Evolutionary conservation across 768 basidiomycete genomes (phyloP).

Genomic region (Tricholomella constricta): DNA sequence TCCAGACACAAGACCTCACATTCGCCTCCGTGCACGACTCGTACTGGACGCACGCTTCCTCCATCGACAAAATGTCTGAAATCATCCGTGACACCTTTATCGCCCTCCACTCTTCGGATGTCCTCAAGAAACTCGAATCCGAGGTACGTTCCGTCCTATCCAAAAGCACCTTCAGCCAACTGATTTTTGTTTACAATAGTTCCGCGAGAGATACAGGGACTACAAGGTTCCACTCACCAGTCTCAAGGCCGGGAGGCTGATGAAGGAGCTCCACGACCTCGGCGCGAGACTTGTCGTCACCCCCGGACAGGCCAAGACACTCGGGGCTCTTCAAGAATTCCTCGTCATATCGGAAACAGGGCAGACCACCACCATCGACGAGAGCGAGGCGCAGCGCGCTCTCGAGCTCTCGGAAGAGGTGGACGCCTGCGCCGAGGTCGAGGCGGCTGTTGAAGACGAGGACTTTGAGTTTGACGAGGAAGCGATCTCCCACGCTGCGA

Average conservation of each 20-base stretch:
- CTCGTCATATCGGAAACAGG: slow-evolving; percentile 40
- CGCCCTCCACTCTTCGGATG: slow-evolving; percentile 84
- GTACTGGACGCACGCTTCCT: slow-evolving; percentile 95
- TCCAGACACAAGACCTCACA: slow-evolving; percentile 67
- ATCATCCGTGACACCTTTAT: slow-evolving; percentile 95
- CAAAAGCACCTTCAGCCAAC: background rate
- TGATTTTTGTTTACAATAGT: slow-evolving; percentile 42
- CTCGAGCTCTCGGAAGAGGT: slow-evolving; percentile 9
- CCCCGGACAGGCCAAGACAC: slow-evolving; percentile 37
- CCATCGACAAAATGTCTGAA: slow-evolving; percentile 85
- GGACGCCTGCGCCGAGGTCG: slow-evolving; percentile 20
- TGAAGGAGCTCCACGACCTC: slow-evolving; percentile 43
- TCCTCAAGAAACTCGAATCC: slow-evolving; percentile 66
- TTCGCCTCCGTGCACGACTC: slow-evolving; percentile 99
- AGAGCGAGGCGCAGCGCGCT: slow-evolving; percentile 21
- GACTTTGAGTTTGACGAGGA: slow-evolving; percentile 24
- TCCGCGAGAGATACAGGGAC: slow-evolving; percentile 73
- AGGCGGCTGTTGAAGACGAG: slow-evolving; percentile 21
- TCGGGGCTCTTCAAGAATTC: slow-evolving; percentile 33
- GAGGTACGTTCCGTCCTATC: slow-evolving; percentile 52
- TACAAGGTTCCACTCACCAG: slow-evolving; percentile 63
- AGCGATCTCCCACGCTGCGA: slow-evolving; percentile 12
- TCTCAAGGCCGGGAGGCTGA: slow-evolving; percentile 37
- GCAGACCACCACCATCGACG: slow-evolving; percentile 32
- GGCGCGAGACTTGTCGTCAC: slow-evolving; percentile 48